Evolutionary conservation across 2,329 filamentous ascomycete species (phyloP), one percentile per base, ranked within the genome.

Genomic region (Ophiostoma himal-ulmi): DNA sequence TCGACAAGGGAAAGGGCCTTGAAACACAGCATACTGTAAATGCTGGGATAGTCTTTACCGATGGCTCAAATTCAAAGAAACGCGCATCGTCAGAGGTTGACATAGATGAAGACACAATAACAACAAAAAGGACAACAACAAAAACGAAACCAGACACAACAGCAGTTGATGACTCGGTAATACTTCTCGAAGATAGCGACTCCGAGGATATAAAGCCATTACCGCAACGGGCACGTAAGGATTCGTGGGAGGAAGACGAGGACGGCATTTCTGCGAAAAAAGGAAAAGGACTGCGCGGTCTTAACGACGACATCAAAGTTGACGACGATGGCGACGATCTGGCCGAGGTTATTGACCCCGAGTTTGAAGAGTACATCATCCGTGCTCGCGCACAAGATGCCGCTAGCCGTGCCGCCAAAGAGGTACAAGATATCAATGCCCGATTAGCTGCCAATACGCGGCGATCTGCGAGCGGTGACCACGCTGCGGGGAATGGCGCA

Each of bases 361-460:
- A 74, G 52, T 75, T 75, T 68, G 70, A 52, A 11, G 71, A 75
- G 39, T 75, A 75, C 68, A 74, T 75, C 22, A 30, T 72, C 20
- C 71, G 69, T 3, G 73, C 74, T 0, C 71, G 69, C 6, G 74
- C 72, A 3, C 71, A 65, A 22, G 62, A 70, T 39, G 73, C 73
- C 0, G 73, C 73, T 10, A 70, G 44, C 26, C 54, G 64, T 7
- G 73, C 71, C 1, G 67, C 70, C 2, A 64, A 71, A 22, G 70
- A 70, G 8, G 22, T 48, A 17, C 68, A 71, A 13, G 73, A 71
- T 13, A 48, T 69, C 30, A 64, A 41, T 22, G 62, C 62, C 20
- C 36, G 65, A 41, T 20, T 57, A 11, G 36, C 57, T 3, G 70
- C 41, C 66, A 48, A 5, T 41, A 30, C 14, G 66, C 60, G 65